A percentile compares a stretch with the other conserved stretches of the same genome.
These are phyloP conservation scores for Ostreobium quekettii DNA, from an alignment of 139 green algal genomes.

Conservation along the genomic window DNA sequence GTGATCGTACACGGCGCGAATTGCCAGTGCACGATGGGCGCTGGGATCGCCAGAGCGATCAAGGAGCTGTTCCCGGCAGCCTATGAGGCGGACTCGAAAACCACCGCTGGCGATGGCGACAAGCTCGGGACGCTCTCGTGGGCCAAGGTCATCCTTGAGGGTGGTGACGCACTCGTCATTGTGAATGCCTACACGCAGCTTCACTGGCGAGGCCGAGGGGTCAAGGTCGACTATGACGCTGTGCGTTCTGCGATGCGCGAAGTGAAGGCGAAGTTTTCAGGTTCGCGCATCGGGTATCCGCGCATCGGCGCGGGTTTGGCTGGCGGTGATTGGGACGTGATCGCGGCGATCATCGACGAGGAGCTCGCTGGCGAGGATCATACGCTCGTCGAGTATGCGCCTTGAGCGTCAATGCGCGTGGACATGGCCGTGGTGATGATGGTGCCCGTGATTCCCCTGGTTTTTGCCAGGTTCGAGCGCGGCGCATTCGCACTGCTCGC, in stretches of 20 bases:
- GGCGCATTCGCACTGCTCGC: no score
- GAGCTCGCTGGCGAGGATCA: background rate
- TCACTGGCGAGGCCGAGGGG: background rate
- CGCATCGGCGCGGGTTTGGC: background rate
- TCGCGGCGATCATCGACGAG: background rate
- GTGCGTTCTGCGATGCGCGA: background rate
- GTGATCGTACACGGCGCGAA: background rate
- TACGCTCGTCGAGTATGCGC: background rate
- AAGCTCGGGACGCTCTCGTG: background rate
- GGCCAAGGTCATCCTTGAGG: background rate
- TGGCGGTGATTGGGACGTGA: background rate
- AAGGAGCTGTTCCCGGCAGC: background rate
- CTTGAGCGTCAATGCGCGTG: no score
- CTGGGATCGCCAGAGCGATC: background rate
- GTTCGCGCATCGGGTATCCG: background rate
- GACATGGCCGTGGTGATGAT: no score
- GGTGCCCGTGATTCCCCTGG: no score
- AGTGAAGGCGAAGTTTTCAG: background rate
- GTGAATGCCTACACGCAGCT: conserved; percentile 3
- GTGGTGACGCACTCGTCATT: background rate
- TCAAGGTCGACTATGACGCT: background rate
- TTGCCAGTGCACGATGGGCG: background rate
- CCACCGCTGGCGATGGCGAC: background rate
- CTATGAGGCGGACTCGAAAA: background rate
- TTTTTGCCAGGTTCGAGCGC: no score